Conservation (phyloP, 2,329 filamentous ascomycete species). For the Cytospora leucostoma region DNA sequence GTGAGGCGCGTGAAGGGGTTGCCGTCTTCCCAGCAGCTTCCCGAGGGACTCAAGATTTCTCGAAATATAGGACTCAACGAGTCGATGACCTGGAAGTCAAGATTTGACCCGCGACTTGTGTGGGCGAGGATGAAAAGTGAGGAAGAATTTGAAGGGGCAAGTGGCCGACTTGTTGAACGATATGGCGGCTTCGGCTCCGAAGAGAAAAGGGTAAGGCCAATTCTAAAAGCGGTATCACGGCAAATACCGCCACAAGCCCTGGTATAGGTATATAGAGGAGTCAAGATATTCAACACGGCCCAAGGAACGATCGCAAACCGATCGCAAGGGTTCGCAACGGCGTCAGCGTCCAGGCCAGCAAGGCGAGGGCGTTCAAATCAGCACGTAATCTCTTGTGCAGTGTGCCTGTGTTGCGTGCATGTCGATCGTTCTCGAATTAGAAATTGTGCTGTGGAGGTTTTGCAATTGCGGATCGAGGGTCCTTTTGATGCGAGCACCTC, state of each 20-base stretch:
- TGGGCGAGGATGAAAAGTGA: background rate
- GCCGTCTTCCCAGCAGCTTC: background rate
- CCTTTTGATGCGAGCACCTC: slow-evolving; percentile 3
- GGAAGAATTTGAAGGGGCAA: background rate
- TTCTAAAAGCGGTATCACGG: slow-evolving; percentile 1
- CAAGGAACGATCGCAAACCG: background rate
- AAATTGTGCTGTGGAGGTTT: slow-evolving; percentile 26
- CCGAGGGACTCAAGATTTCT: background rate
- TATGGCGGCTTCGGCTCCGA: slow-evolving; percentile 9
- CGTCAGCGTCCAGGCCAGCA: background rate
- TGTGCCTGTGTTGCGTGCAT: slow-evolving; percentile 15
- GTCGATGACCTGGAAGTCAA: background rate
- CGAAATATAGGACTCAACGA: background rate
- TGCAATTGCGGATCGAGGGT: slow-evolving; percentile 11
- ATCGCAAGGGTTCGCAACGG: background rate
- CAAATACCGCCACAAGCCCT: background rate
- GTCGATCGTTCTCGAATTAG: slow-evolving; percentile 24
- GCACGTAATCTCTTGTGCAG: slow-evolving; percentile 23
- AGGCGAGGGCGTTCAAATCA: slow-evolving; percentile 24
- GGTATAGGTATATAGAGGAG: background rate
- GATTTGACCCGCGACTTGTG: background rate
- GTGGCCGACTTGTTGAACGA: background rate
- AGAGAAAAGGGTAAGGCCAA: background rate
- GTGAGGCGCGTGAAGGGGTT: background rate
- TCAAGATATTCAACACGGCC: background rate